Conservation (phyloP, 2,329 filamentous ascomycete species). For the Xylaria arbuscula region DNA sequence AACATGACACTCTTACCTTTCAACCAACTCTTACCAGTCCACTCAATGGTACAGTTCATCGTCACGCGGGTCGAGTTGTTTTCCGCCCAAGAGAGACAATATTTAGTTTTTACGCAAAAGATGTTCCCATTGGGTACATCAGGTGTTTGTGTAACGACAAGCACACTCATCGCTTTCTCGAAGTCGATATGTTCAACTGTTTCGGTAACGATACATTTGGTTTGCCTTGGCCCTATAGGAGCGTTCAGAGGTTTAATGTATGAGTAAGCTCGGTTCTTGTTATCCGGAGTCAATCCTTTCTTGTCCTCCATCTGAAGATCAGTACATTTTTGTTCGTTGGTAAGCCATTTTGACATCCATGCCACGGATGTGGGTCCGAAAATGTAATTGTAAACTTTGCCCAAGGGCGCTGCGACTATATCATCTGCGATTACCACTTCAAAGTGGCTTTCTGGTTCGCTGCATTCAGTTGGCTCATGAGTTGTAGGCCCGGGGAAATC, state of each 20-base stretch:
- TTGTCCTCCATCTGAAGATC: slow-evolving; percentile 91
- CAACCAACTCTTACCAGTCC: slow-evolving; percentile 98
- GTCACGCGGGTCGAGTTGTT: slow-evolving; percentile 86
- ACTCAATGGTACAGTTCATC: slow-evolving; percentile 91
- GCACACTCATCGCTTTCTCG: slow-evolving; percentile 87
- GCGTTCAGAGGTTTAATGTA: slow-evolving; percentile 92
- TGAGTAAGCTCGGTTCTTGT: slow-evolving; percentile 77
- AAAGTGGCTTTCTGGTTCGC: slow-evolving; percentile 81
- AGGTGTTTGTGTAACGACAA: slow-evolving; percentile 85
- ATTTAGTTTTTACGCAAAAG: slow-evolving; percentile 92
- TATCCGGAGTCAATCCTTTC: slow-evolving; percentile 79
- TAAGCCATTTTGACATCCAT: slow-evolving; percentile 89
- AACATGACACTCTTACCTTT: slow-evolving; percentile 72
- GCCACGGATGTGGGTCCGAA: slow-evolving; percentile 83
- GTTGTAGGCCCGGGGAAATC: slow-evolving; percentile 88
- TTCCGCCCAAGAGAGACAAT: slow-evolving; percentile 92
- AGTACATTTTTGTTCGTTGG: slow-evolving; percentile 85
- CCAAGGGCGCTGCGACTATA: slow-evolving; percentile 84
- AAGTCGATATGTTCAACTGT: slow-evolving; percentile 85
- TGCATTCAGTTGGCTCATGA: slow-evolving; percentile 87
- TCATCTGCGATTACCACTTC: slow-evolving; percentile 89
- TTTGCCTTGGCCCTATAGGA: slow-evolving; percentile 90
- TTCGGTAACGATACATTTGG: slow-evolving; percentile 91
- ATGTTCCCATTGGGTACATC: slow-evolving; percentile 95
- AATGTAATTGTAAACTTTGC: slow-evolving; percentile 88